Base-by-base conservation (phyloP, 108 stramenopile genomes). In the Skeletonema tropicum region DNA sequence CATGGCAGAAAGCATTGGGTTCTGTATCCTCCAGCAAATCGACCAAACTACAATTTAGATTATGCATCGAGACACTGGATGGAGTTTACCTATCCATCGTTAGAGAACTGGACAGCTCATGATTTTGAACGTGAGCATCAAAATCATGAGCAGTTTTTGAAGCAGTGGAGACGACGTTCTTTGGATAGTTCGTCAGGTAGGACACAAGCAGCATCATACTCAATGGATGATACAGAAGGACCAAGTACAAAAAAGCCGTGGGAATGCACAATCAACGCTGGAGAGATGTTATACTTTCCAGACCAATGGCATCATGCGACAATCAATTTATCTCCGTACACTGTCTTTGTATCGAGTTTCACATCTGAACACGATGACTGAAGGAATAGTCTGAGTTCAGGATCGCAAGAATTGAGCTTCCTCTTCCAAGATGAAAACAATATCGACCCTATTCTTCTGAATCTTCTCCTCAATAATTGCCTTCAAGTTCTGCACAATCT, bases 271-370 rank as follows among this genome's bases (percentile, higher is more conserved):
- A 68, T 97, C 26, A 30, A 85, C 60, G 90, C 86, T 11, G 94
- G 94, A 14, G 94, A 96, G 61, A 71, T 96, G 46, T 81, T 97
- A 26, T 97, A 97, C 73, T 95, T 97, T 71, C 91, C 90, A 9
- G 79, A 89, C 57, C 19, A 39, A n/a, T 97, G 92, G 94, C 85
- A 80, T 49, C 97, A 97, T 80, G 94, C 94, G 0, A 97, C 94
- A 13, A 90, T 97, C 73, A 97, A 97, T 70, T 72, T 94, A 42
- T 92, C 93, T 71, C 78, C 79, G 29, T 96, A 96, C 70, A 97
- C 94, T 8, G 91, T 85, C n/a, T 97, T 96, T 82, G 86, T 97
- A 7, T 93, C 92, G 4, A 85, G 92, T 25, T 97, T 97, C 70
- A 94, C 94, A 10, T 80, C 88, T 49, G 90, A 92, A 59, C 89